Percentiles rank a stretch among this genome's conserved stretches.
These are phyloP conservation scores for Didymella lethalis DNA, from an alignment of 2,329 filamentous ascomycete genomes.

Conservation along the genomic window DNA sequence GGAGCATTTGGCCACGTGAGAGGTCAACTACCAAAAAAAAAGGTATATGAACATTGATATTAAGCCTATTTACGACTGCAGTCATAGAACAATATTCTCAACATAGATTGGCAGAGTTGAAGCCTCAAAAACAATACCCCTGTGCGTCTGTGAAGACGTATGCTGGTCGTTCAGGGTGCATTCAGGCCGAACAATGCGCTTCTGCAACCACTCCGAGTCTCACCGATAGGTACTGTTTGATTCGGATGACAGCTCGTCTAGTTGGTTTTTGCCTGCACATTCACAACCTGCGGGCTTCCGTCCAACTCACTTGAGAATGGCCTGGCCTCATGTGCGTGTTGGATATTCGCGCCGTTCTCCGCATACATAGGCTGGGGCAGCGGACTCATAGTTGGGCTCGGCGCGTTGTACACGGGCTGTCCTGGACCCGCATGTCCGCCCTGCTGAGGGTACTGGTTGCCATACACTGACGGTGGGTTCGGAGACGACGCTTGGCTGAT, in stretches of 20 bases:
- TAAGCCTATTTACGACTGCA: not conserved
- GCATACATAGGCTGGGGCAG: slow-evolving; percentile 21
- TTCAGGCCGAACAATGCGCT: not conserved
- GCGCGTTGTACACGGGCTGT: slow-evolving; percentile 23
- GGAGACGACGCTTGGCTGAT: slow-evolving; percentile 20
- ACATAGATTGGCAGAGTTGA: not conserved
- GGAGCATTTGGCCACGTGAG: not conserved
- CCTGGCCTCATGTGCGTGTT: slow-evolving; percentile 18
- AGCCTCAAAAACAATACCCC: no score
- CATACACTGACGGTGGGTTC: slow-evolving; percentile 2
- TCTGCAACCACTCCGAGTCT: no score
- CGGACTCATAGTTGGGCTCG: slow-evolving; percentile 24
- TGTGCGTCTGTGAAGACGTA: not conserved
- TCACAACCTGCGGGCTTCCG: slow-evolving; percentile 13
- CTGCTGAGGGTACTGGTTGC: slow-evolving; percentile 28
- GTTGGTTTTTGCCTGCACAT: slow-evolving; percentile 1
- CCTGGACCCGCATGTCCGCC: slow-evolving; percentile 14
- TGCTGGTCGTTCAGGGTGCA: not conserved
- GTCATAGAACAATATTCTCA: not conserved
- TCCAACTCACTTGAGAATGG: slow-evolving; percentile 36
- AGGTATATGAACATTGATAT: no score
- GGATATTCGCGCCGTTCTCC: slow-evolving; percentile 11
- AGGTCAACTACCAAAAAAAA: not conserved
- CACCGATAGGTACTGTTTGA: no score
- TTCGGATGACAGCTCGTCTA: not conserved